Base-by-base conservation (phyloP, 2,329 filamentous ascomycete genomes). In the Ambrosiella cleistominuta region DNA sequence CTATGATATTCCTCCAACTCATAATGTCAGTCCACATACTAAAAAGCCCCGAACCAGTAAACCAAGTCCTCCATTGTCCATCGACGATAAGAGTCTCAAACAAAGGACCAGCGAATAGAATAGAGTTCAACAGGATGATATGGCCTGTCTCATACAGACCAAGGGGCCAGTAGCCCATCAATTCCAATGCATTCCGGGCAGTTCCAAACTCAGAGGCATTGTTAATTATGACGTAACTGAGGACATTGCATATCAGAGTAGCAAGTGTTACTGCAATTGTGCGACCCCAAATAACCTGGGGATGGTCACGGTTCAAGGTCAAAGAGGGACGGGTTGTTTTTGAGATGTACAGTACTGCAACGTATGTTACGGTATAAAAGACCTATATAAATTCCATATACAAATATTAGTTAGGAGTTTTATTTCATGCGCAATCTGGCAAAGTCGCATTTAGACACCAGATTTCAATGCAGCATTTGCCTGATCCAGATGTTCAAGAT, bases 291-390 rank as follows among this genome's bases (percentile, higher is more conserved):
- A 98, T 97, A 55, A 94, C 88, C 9, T 85, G 84, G 8, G 90
- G 88, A 36, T 88, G 85, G 78, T 97, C 90, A 66, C 93, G 83
- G 61, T 86, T 87, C 36, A 94, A 78, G 57, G 77, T 80, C 35
- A 81, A 78, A 7, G 88, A 93, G 6, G 90, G 89, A 56, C 90
- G 81, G 4, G 91, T 94, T 17, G 81, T 77, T 3, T 81, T 70
- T 17, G 85, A 93, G 62, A 91, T 75, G 74, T 98, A 96, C 70
- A 97, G 88, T 27, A 93, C 91, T 2, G 86, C 73, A 65, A 98
- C 87, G 72, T 97, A 98, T 72, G 88, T 72, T 64, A 89, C 69
- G n/a, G 88, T 95, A 71, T 94, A 95, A 62, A 83, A 70, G 62
- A 90, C 72, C 87, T 86, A 60, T 67, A 9, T 11, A 15, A 3